Percentiles rank a stretch among this genome's conserved stretches.
Evolutionary conservation across 768 basidiomycete species (phyloP).

Genomic region (Artomyces pyxidatus): DNA sequence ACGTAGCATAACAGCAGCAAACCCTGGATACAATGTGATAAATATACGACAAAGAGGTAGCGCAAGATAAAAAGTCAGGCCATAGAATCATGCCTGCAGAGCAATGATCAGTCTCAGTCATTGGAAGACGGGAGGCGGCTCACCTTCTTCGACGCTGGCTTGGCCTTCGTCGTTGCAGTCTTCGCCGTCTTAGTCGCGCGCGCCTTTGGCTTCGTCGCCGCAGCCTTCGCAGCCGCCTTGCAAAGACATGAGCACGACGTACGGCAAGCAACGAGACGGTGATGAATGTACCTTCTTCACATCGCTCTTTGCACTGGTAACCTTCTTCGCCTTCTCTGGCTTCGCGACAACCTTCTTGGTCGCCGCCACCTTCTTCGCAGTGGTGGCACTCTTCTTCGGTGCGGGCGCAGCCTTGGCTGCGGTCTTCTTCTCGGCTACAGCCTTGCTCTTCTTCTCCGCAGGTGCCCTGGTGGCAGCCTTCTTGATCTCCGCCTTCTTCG

Average conservation of each 20-base stretch:
- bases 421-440: conserved; percentile 21
- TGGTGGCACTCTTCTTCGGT: conserved; percentile 19
- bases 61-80: background rate
- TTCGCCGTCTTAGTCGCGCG: conserved; percentile 8
- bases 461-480: conserved; percentile 33
- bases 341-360: conserved; percentile 25
- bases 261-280: background rate
- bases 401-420: conserved; percentile 25
- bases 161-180: conserved; percentile 7
- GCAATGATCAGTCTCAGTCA: no score
- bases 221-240: conserved; percentile 13
- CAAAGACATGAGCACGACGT: background rate
- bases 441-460: conserved; percentile 21
- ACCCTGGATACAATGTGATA: conserved; percentile 14
- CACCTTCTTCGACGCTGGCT: conserved; percentile 7
- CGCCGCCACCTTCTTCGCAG: conserved; percentile 29
- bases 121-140: conserved; percentile 4
- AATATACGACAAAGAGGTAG: conserved; percentile 7
- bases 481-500: conserved; percentile 18
- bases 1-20: conserved; percentile 15
- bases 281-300: conserved; percentile 25
- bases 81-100: background rate
- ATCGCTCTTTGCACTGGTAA: conserved; percentile 22
- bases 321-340: conserved; percentile 12
- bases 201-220: conserved; percentile 8